Evolutionary conservation across 31 red algal species (phyloP), one percentile per base, ranked within the genome.

Genomic region (Bonnemaisonia californica): DNA sequence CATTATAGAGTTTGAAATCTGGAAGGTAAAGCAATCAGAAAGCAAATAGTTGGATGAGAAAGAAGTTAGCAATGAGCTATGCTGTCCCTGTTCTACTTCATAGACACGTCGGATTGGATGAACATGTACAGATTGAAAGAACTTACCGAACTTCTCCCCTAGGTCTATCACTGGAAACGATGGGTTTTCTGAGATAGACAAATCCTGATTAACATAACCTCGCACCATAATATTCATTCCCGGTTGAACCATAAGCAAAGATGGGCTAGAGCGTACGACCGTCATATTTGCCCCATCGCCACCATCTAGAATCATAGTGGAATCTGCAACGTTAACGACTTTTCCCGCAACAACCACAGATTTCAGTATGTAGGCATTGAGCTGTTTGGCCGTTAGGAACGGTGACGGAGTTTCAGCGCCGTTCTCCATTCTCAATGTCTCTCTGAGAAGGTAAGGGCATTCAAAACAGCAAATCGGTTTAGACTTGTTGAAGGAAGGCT

Each of bases 1-100:
- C 57, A 37, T 86, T 86, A 56, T 69, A 86, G 31, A 86, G 71
- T 34, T 73, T 76, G 22, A 86, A 67, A 67, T 86, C 82, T 86
- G 41, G 7, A 11, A 51, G 45, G n/a, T 16, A 16, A 51, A 51
- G 16, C 64, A 40, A 13, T 7, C 12, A 57, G 27, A 55, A 37
- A 37, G 22, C 4, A 31, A 7, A 13, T 58, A 22, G 54, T 40
- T 57, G 35, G 60, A n/a, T 34, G 57, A 33, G 22, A 36, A 19
- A 77, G 51, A 24, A 35, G 31, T 18, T 77, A 62, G 55, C 12
- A 13, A 19, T 26, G 55, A 9, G 26, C 2, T 27, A 57, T n/a
- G n/a, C n/a, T n/a, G n/a, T n/a, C n/a, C n/a, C n/a, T n/a, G n/a
- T n/a, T n/a, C n/a, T n/a, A n/a, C n/a, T n/a, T n/a, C n/a, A n/a